phyloP scores from a whole-genome alignment of 2,329 filamentous ascomycete genomes.

The Cladosporium sp. region DNA sequence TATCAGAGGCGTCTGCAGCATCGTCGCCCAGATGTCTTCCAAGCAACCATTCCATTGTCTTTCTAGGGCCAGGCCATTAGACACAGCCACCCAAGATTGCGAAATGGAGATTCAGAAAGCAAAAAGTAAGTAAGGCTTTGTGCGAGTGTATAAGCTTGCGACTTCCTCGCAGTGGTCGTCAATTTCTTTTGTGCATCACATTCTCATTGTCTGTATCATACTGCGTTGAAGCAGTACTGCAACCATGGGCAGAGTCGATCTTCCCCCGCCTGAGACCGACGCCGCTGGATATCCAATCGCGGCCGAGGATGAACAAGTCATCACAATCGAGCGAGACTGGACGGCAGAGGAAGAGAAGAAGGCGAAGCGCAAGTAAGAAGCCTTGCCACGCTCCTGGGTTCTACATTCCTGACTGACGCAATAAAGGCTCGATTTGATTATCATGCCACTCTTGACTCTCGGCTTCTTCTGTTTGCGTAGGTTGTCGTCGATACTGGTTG shows the following conservation, averaged over 20 bases:
- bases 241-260: constrained; percentile 9
- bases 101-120: not conserved
- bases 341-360: constrained; percentile 26
- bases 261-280: constrained; percentile 1
- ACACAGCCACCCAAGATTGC: not conserved
- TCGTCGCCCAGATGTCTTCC: constrained; percentile 1
- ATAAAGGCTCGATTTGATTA: constrained; percentile 26
- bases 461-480: constrained; percentile 31
- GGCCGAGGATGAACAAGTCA: constrained; percentile 12
- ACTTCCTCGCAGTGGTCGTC: not conserved
- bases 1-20: too few species aligned
- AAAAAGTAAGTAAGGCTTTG: not conserved
- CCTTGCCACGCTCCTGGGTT: not conserved
- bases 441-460: constrained; percentile 31
- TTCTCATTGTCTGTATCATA: not conserved
- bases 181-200: not conserved
- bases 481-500: not conserved
- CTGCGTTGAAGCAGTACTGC: not conserved
- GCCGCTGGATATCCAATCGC: not conserved
- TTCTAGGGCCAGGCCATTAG: not conserved
- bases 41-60: constrained; percentile 4
- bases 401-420: not conserved
- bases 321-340: constrained; percentile 21
- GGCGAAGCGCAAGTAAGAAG: constrained; percentile 27
- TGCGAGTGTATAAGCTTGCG: constrained; percentile 1